Base-by-base conservation (phyloP, 345 rosid genomes). In the Hibiscus syriacus region DNA sequence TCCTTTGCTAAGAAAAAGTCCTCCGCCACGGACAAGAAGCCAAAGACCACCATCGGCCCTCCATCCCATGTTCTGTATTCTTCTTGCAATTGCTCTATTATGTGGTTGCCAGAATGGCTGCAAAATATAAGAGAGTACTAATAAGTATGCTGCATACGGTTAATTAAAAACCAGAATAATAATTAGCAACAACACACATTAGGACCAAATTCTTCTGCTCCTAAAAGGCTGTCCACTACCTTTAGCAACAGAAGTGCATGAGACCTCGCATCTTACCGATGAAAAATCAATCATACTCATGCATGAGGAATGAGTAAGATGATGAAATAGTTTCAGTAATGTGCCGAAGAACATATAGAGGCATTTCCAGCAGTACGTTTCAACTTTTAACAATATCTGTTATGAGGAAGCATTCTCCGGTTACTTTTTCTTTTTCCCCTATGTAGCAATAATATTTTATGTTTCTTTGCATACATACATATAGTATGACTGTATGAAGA, bases 11-110 rank as follows among this genome's bases (percentile, higher is more conserved):
- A 90, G 94, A 80, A 82, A 93, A 76, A 93, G 98, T 55, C 98
- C 97, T 29, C 97, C 98, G 52, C 98, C 98, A 46, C 97, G 96
- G 67, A 86, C 94, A 74, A 93, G 97, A 79, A 93, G 96, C 98
- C 98, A 93, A 76, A 93, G 96, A 52, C 97, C 97, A 68, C 97
- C 98, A 83, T 93, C 97, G 56, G 92, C 90, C 70, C 97, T 87
- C 98, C 98, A 93, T 70, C 98, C 97, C 98, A 90, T 93, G 75
- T 89, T 93, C 74, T 89, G 97, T 64, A 90, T 93, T 82, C 98
- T 89, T 81, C 98, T 77, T 7, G 94, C 97, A 61, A 93, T 86
- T 62, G 97, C 87, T 76, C 98, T 88, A n/a, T 93, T 93, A 82
- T 93, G 98, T 23, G 98, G 97, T 73, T 93, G 97, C 96, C 98